Evolutionary conservation across 176 grass and related monocot species (phyloP), one percentile per base, ranked within the genome.

Genomic region (Triticum monococcum): DNA sequence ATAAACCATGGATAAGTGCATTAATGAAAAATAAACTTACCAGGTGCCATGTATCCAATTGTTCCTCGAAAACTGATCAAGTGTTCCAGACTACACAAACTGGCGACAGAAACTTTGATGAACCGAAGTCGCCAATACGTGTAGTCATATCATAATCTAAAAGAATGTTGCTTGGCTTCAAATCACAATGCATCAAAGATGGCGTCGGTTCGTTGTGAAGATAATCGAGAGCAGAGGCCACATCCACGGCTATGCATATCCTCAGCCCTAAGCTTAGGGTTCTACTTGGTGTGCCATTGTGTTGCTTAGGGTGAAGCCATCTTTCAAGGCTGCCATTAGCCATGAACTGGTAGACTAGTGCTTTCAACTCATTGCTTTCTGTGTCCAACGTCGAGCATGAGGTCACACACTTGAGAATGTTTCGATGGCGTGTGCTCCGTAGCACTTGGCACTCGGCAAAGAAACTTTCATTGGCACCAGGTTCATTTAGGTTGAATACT

Each of bases 151-250:
- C 84, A n/a, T 86, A 5, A 37, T 86, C 84, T 9, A 86, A 46
- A 46, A 46, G 43, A 46, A 46, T 46, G 43, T 46, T 46, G 43
- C 45, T 48, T 13, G 45, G 45, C 74, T 85, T 86, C 71, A 87
- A 75, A 71, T 86, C 84, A 31, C 48, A 70, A 17, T 86, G 84
- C 1, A 86, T 22, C 74, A 85, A 40, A 57, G 83, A 31, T 2
- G 83, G 83, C 5, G 3, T 78, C 14, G 1, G 5, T 80, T 86
- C 52, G 20, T 72, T 86, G 8, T 87, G 85, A 22, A 87, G 0
- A 81, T 81, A 87, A 54, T 86, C 50, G 0, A 86, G 64, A 61
- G 84, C 84, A 71, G 84, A 86, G n/a, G 84, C 77, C 33, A 80
- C 84, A 80, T 86, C 84, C 17, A 13, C 7, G 2, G 20, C 76